Evolutionary conservation across 1,284 basidiomycete genomes (phyloP), one percentile per base, ranked within the genome.

Genomic region (Athelia psychrophila): DNA sequence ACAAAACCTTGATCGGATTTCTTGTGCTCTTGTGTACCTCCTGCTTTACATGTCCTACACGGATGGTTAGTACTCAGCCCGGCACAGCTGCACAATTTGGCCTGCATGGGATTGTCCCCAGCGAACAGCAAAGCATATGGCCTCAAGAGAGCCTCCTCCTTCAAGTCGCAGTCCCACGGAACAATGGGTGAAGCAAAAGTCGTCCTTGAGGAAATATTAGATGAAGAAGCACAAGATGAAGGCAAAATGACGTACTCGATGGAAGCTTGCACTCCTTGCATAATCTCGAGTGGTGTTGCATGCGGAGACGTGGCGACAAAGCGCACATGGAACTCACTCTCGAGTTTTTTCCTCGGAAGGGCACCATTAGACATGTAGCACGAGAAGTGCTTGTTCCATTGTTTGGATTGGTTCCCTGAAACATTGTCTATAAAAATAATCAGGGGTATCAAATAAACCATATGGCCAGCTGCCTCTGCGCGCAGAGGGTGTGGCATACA

Each of bases 91-190:
- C 64, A 69, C 15, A 57, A 51, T 44, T 72, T 63, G 0, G 64
- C 63, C 44, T 71, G 70, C 69, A 71, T 70, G 0, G 66, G 69
- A 50, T 72, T 72, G 46, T 72, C 62, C 2, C 68, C 67, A 1
- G 62, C 49, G 1, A 62, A 44, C 24, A 68, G 60, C 0, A 68
- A 47, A 0, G 25, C 44, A 40, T 58, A 67, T 3, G 60, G 64
- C 1, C 63, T 23, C 1, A 69, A 47, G 6, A 67, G 51, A 24
- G 68, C 56, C 13, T 67, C 54, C 32, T 61, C 33, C 1, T 60
- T 0, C 2, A n/a, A n/a, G n/a, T n/a, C n/a, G 18, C 46, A 56
- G 23, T 70, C 65, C 56, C 58, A 69, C 1, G 61, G 56, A 2
- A 51, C 20, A 8, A 64, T 32, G 2, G 50, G 50, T 6, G 54